A percentile compares a stretch with the other conserved stretches of the same genome.
phyloP scores from a whole-genome alignment of 768 basidiomycete species.

The Mycena filopes region DNA sequence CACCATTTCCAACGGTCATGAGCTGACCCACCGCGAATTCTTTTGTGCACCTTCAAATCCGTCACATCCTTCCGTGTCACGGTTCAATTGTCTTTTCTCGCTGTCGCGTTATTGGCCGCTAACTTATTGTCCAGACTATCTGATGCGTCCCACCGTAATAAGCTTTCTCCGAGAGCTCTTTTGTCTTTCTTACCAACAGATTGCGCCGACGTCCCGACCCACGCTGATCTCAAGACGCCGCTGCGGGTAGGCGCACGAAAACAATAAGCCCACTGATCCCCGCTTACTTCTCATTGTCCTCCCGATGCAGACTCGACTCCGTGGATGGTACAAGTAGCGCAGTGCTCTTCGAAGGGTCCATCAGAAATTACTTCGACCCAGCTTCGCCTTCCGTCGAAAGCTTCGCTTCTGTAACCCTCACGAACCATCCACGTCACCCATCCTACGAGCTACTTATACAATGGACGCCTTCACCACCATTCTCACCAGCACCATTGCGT shows the following conservation, averaged over 20 bases:
- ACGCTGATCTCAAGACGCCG: neutral
- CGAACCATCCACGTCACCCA: conserved; percentile 1
- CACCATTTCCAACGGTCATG: too few species aligned
- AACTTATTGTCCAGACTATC: neutral
- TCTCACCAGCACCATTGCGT: conserved; percentile 13
- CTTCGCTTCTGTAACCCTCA: neutral
- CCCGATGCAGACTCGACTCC: neutral
- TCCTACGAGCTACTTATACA: neutral
- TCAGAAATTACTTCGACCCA: neutral
- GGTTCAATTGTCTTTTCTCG: conserved; percentile 13
- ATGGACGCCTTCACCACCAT: conserved; percentile 31
- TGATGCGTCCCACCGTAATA: conserved; percentile 1
- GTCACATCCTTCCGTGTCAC: conserved; percentile 11
- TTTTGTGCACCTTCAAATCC: too few species aligned
- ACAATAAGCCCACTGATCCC: conserved; percentile 6
- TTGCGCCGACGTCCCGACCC: neutral
- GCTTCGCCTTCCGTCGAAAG: neutral
- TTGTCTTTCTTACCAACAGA: neutral
- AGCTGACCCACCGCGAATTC: too few species aligned
- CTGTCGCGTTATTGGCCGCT: neutral
- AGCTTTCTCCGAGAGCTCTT: conserved; percentile 3
- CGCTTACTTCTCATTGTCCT: neutral
- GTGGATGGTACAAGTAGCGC: conserved; percentile 8
- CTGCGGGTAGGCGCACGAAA: neutral
- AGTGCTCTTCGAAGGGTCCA: neutral